Evolutionary conservation across 331 rosid genomes (phyloP).

Genomic region (Arachis monticola): DNA sequence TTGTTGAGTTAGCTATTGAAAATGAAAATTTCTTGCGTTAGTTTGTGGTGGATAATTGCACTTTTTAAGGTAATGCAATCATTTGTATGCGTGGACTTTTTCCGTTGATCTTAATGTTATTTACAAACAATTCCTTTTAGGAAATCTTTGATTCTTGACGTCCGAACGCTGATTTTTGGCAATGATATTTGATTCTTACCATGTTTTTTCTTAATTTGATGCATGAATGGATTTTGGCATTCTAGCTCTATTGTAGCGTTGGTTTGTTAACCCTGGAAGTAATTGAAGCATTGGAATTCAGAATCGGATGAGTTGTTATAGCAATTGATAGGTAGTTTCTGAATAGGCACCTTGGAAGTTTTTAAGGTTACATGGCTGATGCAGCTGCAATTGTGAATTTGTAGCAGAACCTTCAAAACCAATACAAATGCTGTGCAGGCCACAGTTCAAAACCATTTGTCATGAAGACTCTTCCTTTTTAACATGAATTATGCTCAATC

Average conservation of each 20-base stretch:
- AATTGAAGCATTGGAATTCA: slow-evolving; percentile 1
- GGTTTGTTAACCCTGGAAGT: not conserved
- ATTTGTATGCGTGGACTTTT: slow-evolving; percentile 1
- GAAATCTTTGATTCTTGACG: slow-evolving; percentile 15
- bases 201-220: slow-evolving; percentile 16
- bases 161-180: slow-evolving; percentile 25
- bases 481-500: slow-evolving; percentile 12
- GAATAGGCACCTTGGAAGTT: not conserved
- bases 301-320: not conserved
- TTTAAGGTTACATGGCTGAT: not conserved
- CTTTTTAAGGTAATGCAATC: not conserved
- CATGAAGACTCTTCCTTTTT: slow-evolving; percentile 3
- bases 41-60: not conserved
- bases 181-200: slow-evolving; percentile 4
- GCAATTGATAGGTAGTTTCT: not conserved
- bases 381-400: not conserved
- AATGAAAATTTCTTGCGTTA: not conserved
- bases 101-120: slow-evolving; percentile 11
- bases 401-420: not conserved
- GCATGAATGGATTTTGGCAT: not conserved
- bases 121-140: not conserved
- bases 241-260: not conserved
- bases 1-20: not conserved
- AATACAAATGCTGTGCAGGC: not conserved
- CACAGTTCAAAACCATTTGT: not conserved